Conservation (phyloP, 1,284 basidiomycete genomes). For the Butyriboletus appendiculatus region DNA sequence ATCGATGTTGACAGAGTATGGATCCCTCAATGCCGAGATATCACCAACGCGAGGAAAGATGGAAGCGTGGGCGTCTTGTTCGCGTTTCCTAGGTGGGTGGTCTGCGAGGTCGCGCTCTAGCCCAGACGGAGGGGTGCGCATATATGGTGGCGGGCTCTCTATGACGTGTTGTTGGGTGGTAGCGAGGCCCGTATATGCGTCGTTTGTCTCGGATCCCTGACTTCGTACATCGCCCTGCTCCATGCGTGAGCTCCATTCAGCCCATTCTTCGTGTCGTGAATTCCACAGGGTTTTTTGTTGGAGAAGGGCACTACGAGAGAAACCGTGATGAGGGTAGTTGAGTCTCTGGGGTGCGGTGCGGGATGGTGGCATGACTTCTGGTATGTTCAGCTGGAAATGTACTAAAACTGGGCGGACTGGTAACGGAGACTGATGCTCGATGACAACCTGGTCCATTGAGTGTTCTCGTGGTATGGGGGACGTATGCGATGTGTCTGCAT, state of each 20-base stretch:
- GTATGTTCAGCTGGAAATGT: conserved; percentile 1
- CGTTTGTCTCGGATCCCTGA: conserved; percentile 35
- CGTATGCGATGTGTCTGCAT: not conserved
- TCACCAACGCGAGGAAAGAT: conserved; percentile 70
- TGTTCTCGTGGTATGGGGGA: conserved; percentile 3
- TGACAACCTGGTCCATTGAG: not conserved
- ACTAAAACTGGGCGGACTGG: conserved; percentile 22
- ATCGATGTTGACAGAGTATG: conserved; percentile 55
- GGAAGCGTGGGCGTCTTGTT: conserved; percentile 31
- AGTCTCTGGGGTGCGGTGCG: conserved; percentile 19
- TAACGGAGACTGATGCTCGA: conserved; percentile 17
- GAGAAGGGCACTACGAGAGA: conserved; percentile 56
- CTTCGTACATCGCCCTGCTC: conserved; percentile 5
- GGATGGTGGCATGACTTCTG: conserved; percentile 4
- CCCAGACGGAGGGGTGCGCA: conserved; percentile 26
- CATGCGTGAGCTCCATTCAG: conserved; percentile 36
- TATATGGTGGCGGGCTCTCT: conserved; percentile 18
- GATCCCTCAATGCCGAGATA: conserved; percentile 54
- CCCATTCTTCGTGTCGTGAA: conserved; percentile 51
- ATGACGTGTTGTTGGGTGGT: not conserved
- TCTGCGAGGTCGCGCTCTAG: conserved; percentile 29
- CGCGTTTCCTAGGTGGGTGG: conserved; percentile 11
- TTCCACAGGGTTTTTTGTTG: conserved; percentile 64
- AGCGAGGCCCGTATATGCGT: conserved; percentile 25
- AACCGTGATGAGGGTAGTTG: conserved; percentile 48